phyloP scores from a whole-genome alignment of 805 yeast species.

The Schwanniomyces pseudopolymorphus region DNA sequence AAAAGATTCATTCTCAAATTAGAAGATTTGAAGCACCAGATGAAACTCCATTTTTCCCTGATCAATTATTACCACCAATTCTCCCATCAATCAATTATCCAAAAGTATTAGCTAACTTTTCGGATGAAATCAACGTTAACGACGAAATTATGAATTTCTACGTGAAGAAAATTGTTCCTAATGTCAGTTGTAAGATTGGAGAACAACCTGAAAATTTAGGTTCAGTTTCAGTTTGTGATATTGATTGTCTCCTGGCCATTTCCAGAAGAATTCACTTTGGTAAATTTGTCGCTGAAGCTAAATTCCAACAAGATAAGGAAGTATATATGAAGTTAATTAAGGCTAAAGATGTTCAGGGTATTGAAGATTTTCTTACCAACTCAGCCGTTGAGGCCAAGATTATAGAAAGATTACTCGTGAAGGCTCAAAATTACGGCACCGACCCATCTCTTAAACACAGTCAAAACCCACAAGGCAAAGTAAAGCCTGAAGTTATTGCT shows the following conservation, averaged over 20 bases:
- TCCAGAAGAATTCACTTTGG: constrained; percentile 96
- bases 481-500: constrained; percentile 80
- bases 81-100: constrained; percentile 83
- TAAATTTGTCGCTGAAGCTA: constrained; percentile 95
- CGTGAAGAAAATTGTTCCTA: constrained; percentile 71
- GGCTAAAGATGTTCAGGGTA: constrained; percentile 65
- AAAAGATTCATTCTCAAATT: constrained; percentile 63
- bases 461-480: constrained; percentile 67
- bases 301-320: constrained; percentile 68
- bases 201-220: constrained; percentile 88
- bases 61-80: constrained; percentile 61
- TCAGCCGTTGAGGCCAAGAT: constrained; percentile 83
- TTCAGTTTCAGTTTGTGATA: constrained; percentile 80
- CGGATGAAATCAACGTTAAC: constrained; percentile 76
- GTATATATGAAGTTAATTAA: constrained; percentile 63
- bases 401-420: constrained; percentile 69
- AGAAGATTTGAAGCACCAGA: constrained; percentile 94
- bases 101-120: constrained; percentile 68
- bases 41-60: constrained; percentile 86
- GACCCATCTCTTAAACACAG: constrained; percentile 79
- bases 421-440: constrained; percentile 84
- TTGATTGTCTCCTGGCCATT: constrained; percentile 82
- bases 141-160: constrained; percentile 65
- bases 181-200: constrained; percentile 60
- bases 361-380: constrained; percentile 82